Conservation (phyloP, 345 rosid genomes). For the Punica granatum region DNA sequence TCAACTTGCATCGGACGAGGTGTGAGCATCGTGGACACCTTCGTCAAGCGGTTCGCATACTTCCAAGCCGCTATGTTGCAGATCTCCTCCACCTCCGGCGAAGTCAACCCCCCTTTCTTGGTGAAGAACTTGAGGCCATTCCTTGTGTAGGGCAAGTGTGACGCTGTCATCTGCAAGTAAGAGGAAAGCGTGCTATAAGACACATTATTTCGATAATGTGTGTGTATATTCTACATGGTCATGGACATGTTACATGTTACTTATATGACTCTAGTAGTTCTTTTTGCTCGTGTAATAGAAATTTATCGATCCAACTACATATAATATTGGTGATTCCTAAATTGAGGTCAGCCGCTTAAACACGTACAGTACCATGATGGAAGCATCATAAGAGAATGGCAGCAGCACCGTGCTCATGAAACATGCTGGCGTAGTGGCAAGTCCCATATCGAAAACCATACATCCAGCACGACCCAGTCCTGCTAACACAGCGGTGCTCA, state of each 20-base stretch:
- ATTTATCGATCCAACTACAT: no score
- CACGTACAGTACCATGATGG: conserved; percentile 94
- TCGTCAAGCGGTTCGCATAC: conserved; percentile 53
- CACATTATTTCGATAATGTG: no score
- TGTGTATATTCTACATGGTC: no score
- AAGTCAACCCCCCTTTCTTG: conserved; percentile 79
- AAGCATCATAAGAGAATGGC: conserved; percentile 73
- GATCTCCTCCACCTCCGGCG: conserved; percentile 75
- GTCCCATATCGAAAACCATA: conserved; percentile 70
- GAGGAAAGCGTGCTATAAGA: not conserved
- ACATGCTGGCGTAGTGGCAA: conserved; percentile 96
- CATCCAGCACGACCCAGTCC: conserved; percentile 84
- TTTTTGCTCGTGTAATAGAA: no score
- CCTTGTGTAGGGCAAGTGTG: conserved; percentile 88
- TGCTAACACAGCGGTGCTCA: conserved; percentile 70
- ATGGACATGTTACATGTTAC: not conserved
- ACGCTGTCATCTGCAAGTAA: conserved; percentile 71
- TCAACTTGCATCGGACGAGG: conserved; percentile 41
- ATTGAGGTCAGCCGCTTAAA: no score
- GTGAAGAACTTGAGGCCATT: conserved; percentile 91
- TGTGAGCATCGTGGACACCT: conserved; percentile 51
- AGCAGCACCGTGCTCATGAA: conserved; percentile 78
- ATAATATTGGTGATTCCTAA: no score
- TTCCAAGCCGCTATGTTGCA: conserved; percentile 67
- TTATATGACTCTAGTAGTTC: no score